Conservation (phyloP, 2,329 filamentous ascomycete species). For the Tympanopsis confertula region DNA sequence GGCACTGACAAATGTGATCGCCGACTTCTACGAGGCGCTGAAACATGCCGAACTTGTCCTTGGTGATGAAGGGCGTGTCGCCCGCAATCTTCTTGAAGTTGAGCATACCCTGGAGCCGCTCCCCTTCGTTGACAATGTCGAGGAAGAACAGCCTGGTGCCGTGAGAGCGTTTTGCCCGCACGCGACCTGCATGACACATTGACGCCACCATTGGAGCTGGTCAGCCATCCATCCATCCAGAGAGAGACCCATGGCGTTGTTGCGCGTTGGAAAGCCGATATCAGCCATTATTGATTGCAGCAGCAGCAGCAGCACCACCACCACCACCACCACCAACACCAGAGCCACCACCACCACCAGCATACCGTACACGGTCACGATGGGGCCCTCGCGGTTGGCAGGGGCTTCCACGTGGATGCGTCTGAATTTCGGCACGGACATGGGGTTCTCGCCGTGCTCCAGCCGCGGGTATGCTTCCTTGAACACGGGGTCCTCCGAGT, state of each 20-base stretch:
- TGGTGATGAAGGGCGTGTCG: slow-evolving; percentile 16
- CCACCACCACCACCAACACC: too few species aligned
- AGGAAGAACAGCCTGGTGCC: slow-evolving; percentile 77
- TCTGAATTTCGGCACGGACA: slow-evolving; percentile 6
- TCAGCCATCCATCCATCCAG: slow-evolving; percentile 16
- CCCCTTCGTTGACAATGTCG: slow-evolving; percentile 63
- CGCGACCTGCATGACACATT: slow-evolving; percentile 45
- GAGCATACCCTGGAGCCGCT: slow-evolving; percentile 65
- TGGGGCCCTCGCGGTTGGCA: slow-evolving; percentile 1
- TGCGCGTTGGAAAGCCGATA: too few species aligned
- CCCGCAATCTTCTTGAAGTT: slow-evolving; percentile 39
- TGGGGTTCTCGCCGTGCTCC: slow-evolving; percentile 3
- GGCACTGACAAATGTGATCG: slow-evolving; percentile 66
- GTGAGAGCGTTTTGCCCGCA: slow-evolving; percentile 58
- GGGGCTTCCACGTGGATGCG: slow-evolving; percentile 3
- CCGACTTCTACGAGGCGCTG: slow-evolving; percentile 62
- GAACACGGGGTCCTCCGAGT: slow-evolving; percentile 3
- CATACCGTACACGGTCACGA: slow-evolving; percentile 14
- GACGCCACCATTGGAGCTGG: slow-evolving; percentile 3
- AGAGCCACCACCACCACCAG: too few species aligned
- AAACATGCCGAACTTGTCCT: slow-evolving; percentile 42
- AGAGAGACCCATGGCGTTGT: slow-evolving; percentile 10
- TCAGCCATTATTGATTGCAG: too few species aligned
- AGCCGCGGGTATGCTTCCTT: slow-evolving; percentile 6
- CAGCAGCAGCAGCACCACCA: too few species aligned